Evolutionary conservation across 495 filamentous ascomycete species (phyloP).

Genomic region (Xylaria sp.): DNA sequence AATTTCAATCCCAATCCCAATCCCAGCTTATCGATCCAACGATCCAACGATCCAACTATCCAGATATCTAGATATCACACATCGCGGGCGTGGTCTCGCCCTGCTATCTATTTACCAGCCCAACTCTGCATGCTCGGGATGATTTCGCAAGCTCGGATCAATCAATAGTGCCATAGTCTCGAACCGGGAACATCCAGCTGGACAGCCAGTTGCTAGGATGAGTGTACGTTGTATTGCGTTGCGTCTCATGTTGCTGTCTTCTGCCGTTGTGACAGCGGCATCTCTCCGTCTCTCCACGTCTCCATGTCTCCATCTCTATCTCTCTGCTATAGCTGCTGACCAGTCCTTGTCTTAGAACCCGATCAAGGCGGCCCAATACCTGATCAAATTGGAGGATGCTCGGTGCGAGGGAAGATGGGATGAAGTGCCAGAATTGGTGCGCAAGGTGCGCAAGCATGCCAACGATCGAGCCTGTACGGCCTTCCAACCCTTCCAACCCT

Average conservation of each 20-base stretch:
- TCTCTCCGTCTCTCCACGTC: no score
- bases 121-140: conserved; percentile 31
- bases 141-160: conserved; percentile 30
- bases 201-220: conserved; percentile 36
- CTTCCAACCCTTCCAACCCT: conserved; percentile 21
- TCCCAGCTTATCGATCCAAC: conserved; percentile 4
- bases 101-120: not conserved
- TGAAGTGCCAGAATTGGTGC: conserved; percentile 84
- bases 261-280: not conserved
- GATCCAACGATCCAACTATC: no score
- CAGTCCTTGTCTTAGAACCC: conserved; percentile 44
- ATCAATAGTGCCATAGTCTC: conserved; percentile 37
- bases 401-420: conserved; percentile 90
- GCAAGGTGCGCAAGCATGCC: conserved; percentile 93
- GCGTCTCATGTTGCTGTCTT: not conserved
- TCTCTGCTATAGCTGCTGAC: conserved; percentile 33
- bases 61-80: no score
- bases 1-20: no score
- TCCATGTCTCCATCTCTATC: no score
- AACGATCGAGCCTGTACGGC: conserved; percentile 81
- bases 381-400: conserved; percentile 80
- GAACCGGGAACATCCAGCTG: conserved; percentile 21
- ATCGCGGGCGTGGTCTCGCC: not conserved
- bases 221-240: conserved; percentile 34
- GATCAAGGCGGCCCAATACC: conserved; percentile 78